These are phyloP conservation scores for Sicyos baderoa DNA, from an alignment of 306 rosid species.

Conservation along the genomic window DNA sequence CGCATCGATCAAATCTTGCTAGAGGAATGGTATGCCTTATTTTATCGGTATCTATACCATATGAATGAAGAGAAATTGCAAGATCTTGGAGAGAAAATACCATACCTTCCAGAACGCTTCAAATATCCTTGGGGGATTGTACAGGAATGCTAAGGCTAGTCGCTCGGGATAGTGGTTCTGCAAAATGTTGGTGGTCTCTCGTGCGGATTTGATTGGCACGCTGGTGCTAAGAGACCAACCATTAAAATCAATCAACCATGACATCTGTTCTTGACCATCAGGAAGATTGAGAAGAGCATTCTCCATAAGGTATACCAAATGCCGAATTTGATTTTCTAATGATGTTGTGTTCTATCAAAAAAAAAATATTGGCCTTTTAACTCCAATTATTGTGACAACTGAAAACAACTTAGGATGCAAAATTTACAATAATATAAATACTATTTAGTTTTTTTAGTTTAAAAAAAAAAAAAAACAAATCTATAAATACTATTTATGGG, in stretches of 20 bases:
- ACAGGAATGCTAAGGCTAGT: conserved; percentile 38
- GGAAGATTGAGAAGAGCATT: conserved; percentile 52
- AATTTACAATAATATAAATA: neutral
- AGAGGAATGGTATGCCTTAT: neutral
- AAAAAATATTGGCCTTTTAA: neutral
- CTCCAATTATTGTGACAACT: neutral
- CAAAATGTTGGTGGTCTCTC: conserved; percentile 37
- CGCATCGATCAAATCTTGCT: neutral
- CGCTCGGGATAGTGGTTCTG: conserved; percentile 48
- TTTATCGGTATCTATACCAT: neutral
- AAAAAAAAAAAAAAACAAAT: too few relatives aligned
- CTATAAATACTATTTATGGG: too few relatives aligned
- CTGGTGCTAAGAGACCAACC: conserved; percentile 38
- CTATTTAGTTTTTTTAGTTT: too few relatives aligned
- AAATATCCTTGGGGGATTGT: conserved; percentile 41
- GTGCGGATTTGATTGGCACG: conserved; percentile 37
- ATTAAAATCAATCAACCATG: conserved; percentile 43
- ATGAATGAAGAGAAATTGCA: neutral
- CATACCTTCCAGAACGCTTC: conserved; percentile 46
- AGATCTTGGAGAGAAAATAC: neutral
- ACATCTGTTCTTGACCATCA: conserved; percentile 73
- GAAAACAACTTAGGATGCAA: neutral
- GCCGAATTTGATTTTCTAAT: conserved; percentile 61
- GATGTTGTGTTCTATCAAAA: conserved; percentile 52
- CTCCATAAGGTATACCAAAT: conserved; percentile 72